A percentile compares a stretch with the other conserved stretches of the same genome.
These are phyloP conservation scores for Pythium chondricola DNA, from an alignment of 352 stramenopile genomes.

Conservation along the genomic window DNA sequence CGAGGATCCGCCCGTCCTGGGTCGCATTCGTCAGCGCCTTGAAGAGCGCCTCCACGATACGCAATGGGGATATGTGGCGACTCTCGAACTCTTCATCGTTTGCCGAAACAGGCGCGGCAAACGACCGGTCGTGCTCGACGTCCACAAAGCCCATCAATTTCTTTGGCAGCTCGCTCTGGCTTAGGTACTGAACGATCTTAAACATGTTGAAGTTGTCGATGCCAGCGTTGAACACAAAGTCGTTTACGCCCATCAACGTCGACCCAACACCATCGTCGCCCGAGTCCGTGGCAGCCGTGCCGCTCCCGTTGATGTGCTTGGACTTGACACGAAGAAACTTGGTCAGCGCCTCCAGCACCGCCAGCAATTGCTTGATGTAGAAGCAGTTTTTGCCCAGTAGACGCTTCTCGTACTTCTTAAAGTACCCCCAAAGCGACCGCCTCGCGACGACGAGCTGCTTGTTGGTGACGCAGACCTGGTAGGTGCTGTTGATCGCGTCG, in stretches of 20 bases:
- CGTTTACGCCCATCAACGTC: conserved; percentile 78
- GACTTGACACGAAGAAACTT: conserved; percentile 62
- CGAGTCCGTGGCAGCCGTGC: conserved; percentile 1
- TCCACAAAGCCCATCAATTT: conserved; percentile 82
- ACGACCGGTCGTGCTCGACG: conserved; percentile 20
- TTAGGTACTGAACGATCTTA: conserved; percentile 81
- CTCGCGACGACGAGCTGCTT: conserved; percentile 70
- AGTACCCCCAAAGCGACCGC: conserved; percentile 80
- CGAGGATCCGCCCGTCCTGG: conserved; percentile 66
- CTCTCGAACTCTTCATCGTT: conserved; percentile 52
- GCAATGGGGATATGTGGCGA: conserved; percentile 75
- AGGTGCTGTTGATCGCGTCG: conserved; percentile 91
- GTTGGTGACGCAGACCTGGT: conserved; percentile 73
- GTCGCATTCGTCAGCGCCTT: conserved; percentile 68
- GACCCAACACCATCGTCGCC: conserved; percentile 19
- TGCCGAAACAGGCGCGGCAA: too few relatives aligned
- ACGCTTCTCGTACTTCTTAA: conserved; percentile 83
- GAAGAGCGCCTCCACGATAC: conserved; percentile 68
- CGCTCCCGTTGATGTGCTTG: background rate
- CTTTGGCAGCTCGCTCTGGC: conserved; percentile 71
- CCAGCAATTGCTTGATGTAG: conserved; percentile 87
- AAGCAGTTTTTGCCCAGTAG: conserved; percentile 84
- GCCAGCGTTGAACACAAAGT: conserved; percentile 76
- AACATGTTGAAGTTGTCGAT: conserved; percentile 89
- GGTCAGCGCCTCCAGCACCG: conserved; percentile 62